Percentiles rank a stretch among this genome's conserved stretches.
Evolutionary conservation across 352 stramenopile genomes (phyloP).

Genomic region (Phytophthora tubulina): DNA sequence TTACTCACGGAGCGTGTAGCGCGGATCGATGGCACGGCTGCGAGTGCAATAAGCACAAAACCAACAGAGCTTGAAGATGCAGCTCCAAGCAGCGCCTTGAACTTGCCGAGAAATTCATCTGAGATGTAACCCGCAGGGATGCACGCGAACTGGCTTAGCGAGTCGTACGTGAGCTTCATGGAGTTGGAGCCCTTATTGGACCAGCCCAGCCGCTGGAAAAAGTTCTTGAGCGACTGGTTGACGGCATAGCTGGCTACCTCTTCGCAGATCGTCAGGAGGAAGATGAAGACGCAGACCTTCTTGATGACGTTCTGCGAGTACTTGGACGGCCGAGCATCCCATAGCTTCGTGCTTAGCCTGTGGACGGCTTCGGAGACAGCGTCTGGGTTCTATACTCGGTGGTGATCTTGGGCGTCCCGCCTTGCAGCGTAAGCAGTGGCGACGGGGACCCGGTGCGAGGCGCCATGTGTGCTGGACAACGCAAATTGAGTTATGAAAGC

Average conservation of each 20-base stretch:
- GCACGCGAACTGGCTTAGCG: conserved; percentile 66
- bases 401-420: conserved; percentile 25
- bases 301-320: conserved; percentile 69
- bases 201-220: conserved; percentile 70
- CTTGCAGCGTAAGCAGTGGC: conserved; percentile 22
- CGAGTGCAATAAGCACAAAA: conserved; percentile 59
- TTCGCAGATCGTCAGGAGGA: conserved; percentile 53
- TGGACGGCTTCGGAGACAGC: conserved; percentile 20
- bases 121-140: conserved; percentile 67
- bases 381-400: conserved; percentile 32
- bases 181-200: conserved; percentile 60
- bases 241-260: conserved; percentile 70
- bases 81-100: conserved; percentile 39
- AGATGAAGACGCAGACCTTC: conserved; percentile 66
- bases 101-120: conserved; percentile 65
- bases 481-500: conserved; percentile 24
- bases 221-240: conserved; percentile 73
- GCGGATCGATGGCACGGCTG: conserved; percentile 50
- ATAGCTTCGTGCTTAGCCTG: conserved; percentile 40
- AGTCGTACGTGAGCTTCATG: conserved; percentile 78
- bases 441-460: conserved; percentile 21
- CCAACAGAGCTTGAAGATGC: conserved; percentile 53
- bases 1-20: conserved; percentile 44
- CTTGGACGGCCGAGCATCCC: conserved; percentile 58
- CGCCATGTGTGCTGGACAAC: conserved; percentile 23